These are phyloP conservation scores for Kluyveromyces wickerhamii DNA, from an alignment of 805 yeast genomes.

Conservation along the genomic window DNA sequence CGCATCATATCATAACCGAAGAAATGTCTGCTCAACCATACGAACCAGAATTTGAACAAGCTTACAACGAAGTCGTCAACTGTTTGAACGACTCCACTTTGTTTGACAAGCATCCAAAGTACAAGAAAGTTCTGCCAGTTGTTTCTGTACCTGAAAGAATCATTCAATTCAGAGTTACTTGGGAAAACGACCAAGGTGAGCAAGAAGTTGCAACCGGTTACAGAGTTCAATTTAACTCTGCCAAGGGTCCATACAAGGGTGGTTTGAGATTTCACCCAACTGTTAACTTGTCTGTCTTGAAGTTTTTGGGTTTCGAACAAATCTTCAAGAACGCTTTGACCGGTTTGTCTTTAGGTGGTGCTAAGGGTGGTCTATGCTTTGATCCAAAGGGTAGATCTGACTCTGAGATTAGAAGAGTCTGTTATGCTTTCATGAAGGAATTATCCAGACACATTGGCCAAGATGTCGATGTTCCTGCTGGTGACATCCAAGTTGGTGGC, in stretches of 20 bases:
- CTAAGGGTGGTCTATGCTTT: constrained; percentile 98
- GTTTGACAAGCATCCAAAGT: constrained; percentile 82
- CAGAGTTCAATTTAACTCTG: constrained; percentile 98
- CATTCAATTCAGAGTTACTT: constrained; percentile 92
- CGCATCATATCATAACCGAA: no score
- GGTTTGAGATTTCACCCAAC: constrained; percentile 97
- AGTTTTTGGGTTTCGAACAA: constrained; percentile 97
- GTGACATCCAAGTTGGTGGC: constrained; percentile 98
- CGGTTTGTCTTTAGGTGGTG: constrained; percentile 98
- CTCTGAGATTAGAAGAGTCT: constrained; percentile 92
- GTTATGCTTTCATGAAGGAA: constrained; percentile 92
- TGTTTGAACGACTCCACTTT: constrained; percentile 88
- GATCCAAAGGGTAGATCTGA: constrained; percentile 94
- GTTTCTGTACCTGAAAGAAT: constrained; percentile 93
- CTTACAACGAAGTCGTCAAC: constrained; percentile 84
- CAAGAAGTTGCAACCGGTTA: constrained; percentile 93
- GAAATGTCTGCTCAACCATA: constrained; percentile 21
- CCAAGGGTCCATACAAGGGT: constrained; percentile 98
- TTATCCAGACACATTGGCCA: constrained; percentile 93
- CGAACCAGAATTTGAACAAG: constrained; percentile 99
- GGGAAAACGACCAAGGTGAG: constrained; percentile 95
- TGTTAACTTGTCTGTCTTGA: constrained; percentile 88
- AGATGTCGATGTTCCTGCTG: constrained; percentile 98
- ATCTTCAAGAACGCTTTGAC: constrained; percentile 97
- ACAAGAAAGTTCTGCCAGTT: constrained; percentile 79